Conservation (phyloP, 176 grass and related monocot genomes). For the Calamus simplicifolius region DNA sequence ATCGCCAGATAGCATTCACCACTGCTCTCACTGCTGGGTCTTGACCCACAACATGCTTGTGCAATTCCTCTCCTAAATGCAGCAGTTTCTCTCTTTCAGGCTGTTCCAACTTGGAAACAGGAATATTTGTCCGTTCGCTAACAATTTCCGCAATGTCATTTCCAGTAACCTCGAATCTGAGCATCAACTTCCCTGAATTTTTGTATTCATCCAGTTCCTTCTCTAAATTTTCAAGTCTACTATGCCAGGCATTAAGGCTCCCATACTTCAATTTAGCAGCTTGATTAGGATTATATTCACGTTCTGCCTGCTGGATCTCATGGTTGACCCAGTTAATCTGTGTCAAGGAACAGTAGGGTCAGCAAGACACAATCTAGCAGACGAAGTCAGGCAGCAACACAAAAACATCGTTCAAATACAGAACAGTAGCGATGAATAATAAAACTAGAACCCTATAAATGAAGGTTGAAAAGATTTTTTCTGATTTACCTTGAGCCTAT, state of each 20-base stretch:
- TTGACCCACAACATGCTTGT: constrained; percentile 91
- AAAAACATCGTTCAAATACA: background rate
- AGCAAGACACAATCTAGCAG: constrained; percentile 13
- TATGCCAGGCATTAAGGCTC: constrained; percentile 89
- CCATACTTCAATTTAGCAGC: constrained; percentile 97
- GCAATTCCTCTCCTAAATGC: constrained; percentile 83
- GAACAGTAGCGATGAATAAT: too few species aligned
- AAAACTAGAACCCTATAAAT: too few species aligned
- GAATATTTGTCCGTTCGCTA: constrained; percentile 94
- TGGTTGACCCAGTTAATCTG: constrained; percentile 98
- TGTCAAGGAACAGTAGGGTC: constrained; percentile 19
- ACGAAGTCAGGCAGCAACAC: too few species aligned
- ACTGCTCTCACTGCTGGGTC: constrained; percentile 93
- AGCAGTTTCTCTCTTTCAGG: constrained; percentile 87
- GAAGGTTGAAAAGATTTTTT: too few species aligned
- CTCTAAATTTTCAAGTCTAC: constrained; percentile 63
- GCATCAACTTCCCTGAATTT: constrained; percentile 95
- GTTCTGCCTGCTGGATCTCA: constrained; percentile 96
- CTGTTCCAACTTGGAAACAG: constrained; percentile 91
- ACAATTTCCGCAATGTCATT: constrained; percentile 97
- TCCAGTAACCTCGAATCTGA: constrained; percentile 92
- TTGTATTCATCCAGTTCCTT: constrained; percentile 87
- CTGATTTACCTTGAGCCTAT: too few species aligned
- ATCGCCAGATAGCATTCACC: constrained; percentile 87
- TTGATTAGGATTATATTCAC: constrained; percentile 93